Conservation (phyloP, 345 rosid species). For the Ceriops zippeliana region DNA sequence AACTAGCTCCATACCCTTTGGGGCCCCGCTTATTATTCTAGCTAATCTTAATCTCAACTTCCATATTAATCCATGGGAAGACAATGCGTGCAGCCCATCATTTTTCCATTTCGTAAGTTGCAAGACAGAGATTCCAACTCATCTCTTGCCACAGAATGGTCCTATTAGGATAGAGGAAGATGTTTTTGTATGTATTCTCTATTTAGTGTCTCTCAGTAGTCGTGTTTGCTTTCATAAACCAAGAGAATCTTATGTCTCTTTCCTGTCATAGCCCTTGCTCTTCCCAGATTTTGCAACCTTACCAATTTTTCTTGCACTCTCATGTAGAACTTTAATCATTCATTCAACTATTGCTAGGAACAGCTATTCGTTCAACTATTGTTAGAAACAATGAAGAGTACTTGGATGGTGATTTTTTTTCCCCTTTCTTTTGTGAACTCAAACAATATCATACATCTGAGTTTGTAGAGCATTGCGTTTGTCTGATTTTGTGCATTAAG, state of each 20-base stretch:
- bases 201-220: not conserved
- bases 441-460: too few species aligned
- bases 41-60: not conserved
- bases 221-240: constrained; percentile 16
- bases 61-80: not conserved
- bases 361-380: too few species aligned
- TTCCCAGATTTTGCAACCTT: not conserved
- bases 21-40: constrained; percentile 12
- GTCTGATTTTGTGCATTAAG: too few species aligned
- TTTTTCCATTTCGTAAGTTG: not conserved
- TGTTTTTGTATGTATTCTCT: not conserved
- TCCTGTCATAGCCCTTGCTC: not conserved
- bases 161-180: constrained; percentile 1
- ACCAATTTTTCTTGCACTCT: not conserved
- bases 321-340: too few species aligned
- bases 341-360: too few species aligned
- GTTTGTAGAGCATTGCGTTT: too few species aligned
- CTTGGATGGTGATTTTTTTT: too few species aligned
- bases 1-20: constrained; percentile 22
- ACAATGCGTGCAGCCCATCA: not conserved
- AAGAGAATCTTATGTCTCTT: not conserved
- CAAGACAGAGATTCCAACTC: constrained; percentile 9
- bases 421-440: too few species aligned
- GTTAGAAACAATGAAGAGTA: too few species aligned
- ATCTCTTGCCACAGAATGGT: not conserved